Percentiles rank a stretch among this genome's conserved stretches.
Conservation (phyloP, 768 basidiomycete species). For the Calocybe indica region DNA sequence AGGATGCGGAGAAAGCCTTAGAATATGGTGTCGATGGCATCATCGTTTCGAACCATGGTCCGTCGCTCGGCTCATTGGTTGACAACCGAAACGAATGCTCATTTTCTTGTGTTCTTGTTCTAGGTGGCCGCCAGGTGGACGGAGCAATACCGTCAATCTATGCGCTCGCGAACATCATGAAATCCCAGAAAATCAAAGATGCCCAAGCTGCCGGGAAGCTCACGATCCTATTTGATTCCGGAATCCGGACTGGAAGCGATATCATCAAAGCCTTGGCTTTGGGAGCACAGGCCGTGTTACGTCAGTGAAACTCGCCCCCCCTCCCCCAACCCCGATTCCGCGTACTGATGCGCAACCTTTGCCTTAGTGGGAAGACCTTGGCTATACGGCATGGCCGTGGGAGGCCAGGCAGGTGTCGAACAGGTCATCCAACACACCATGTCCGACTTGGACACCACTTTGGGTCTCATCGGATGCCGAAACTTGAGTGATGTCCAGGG, state of each 20-base stretch:
- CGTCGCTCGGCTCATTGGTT: not conserved
- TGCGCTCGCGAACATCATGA: conserved; percentile 63
- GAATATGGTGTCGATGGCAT: conserved; percentile 66
- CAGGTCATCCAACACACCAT: conserved; percentile 64
- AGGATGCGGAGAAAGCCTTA: conserved; percentile 68
- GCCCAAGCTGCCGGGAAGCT: conserved; percentile 58
- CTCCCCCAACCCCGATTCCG: not conserved
- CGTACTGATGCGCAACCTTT: not conserved
- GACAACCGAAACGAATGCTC: not conserved
- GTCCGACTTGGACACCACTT: conserved; percentile 60
- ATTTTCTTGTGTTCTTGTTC: not conserved
- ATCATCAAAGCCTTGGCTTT: conserved; percentile 82
- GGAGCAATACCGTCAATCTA: conserved; percentile 71
- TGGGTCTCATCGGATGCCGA: conserved; percentile 58
- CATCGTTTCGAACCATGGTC: conserved; percentile 78
- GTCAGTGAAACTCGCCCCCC: conserved; percentile 32
- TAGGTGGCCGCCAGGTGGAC: conserved; percentile 73
- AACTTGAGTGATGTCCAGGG: conserved; percentile 58
- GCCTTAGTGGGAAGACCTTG: conserved; percentile 63
- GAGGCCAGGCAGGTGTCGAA: conserved; percentile 69
- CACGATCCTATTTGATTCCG: conserved; percentile 72
- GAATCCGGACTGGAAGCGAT: conserved; percentile 79
- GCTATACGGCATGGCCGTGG: conserved; percentile 67
- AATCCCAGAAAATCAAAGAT: conserved; percentile 48
- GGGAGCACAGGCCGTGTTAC: conserved; percentile 76